Evolutionary conservation across 495 filamentous ascomycete genomes (phyloP), one percentile per base, ranked within the genome.

Genomic region (Saxophila tyrrhenica): DNA sequence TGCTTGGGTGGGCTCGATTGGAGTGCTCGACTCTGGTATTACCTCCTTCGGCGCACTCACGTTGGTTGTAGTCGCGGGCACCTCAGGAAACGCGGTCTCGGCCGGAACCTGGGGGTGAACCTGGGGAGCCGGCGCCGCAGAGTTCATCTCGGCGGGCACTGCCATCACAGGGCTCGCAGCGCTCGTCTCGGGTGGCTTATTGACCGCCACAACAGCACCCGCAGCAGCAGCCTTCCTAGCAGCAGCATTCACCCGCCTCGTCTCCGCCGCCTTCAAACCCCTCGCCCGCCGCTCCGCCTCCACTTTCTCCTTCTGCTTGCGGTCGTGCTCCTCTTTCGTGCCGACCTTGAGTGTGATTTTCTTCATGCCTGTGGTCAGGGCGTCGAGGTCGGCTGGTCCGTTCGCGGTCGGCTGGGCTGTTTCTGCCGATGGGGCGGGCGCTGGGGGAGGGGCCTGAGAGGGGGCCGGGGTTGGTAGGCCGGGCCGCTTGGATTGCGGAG

Each of bases 321-420:
- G 77, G 32, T 85, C 84, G 51, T 83, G 76, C 62, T 87, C 82
- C 53, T 87, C 81, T 22, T 83, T 79, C 0, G 84, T 79, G 0
- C 86, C 73, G 39, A 91, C 72, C 42, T 81, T 86, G 46, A 94
- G 72, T 61, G 83, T 90, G 59, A 94, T 81, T 25, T 68, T 71
- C 61, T 83, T 83, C 66, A 91, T 75, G 13, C 79, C 79, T n/a
- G 75, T 72, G 0, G 84, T 75, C 25, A 92, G 68, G 20, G 68
- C 71, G 48, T 90, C 84, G 20, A 90, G 64, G 41, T 77, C 77
- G 38, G 10, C 17, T 45, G 35, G 8, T 44, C 16, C 41, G 7
- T 44, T 44, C 17, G 41, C 17, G n/a, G 45, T 3, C 24, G 46
- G 39, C 24, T 57, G 52, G 7, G 50, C 20, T 19, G 55, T 1